A percentile compares a stretch with the other conserved stretches of the same genome.
These are phyloP conservation scores for Globisporangium cylindrosporum DNA, from an alignment of 352 stramenopile genomes.

Conservation along the genomic window DNA sequence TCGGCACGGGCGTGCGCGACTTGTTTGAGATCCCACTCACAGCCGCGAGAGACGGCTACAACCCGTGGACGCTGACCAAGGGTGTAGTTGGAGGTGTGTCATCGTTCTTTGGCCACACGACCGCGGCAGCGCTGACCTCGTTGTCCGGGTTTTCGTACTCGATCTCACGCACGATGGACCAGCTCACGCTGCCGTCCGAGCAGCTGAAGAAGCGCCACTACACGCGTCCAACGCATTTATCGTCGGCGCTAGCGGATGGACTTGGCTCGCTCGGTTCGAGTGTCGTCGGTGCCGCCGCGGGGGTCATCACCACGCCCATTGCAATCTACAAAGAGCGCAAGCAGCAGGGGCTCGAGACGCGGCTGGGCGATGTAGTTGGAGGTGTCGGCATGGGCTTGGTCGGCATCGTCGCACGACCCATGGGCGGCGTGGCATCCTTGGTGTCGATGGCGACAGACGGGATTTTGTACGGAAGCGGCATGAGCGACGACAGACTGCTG, in stretches of 20 bases:
- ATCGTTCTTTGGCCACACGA: constrained; percentile 75
- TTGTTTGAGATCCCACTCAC: constrained; percentile 76
- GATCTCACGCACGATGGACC: constrained; percentile 77
- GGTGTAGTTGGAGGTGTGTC: constrained; percentile 60
- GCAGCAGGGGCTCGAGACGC: constrained; percentile 53
- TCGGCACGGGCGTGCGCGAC: constrained; percentile 66
- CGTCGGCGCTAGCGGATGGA: constrained; percentile 57
- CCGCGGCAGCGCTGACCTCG: constrained; percentile 63
- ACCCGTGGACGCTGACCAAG: constrained; percentile 71
- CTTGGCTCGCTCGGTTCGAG: constrained; percentile 70
- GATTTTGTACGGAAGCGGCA: constrained; percentile 57
- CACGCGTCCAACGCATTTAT: constrained; percentile 56
- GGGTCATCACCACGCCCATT: constrained; percentile 75
- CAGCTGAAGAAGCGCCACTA: constrained; percentile 66
- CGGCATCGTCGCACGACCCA: constrained; percentile 70
- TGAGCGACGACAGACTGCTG: constrained; percentile 31
- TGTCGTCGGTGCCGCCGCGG: constrained; percentile 71
- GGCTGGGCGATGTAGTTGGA: constrained; percentile 61
- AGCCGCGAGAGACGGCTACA: constrained; percentile 70
- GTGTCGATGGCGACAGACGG: constrained; percentile 78
- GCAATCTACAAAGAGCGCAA: constrained; percentile 70
- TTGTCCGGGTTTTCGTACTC: constrained; percentile 82
- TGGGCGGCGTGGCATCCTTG: constrained; percentile 74
- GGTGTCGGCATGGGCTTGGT: constrained; percentile 79
- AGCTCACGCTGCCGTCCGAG: constrained; percentile 63